Conservation (phyloP, 225 moss, liverwort and hornwort species). For the Anthoceros angustus region DNA sequence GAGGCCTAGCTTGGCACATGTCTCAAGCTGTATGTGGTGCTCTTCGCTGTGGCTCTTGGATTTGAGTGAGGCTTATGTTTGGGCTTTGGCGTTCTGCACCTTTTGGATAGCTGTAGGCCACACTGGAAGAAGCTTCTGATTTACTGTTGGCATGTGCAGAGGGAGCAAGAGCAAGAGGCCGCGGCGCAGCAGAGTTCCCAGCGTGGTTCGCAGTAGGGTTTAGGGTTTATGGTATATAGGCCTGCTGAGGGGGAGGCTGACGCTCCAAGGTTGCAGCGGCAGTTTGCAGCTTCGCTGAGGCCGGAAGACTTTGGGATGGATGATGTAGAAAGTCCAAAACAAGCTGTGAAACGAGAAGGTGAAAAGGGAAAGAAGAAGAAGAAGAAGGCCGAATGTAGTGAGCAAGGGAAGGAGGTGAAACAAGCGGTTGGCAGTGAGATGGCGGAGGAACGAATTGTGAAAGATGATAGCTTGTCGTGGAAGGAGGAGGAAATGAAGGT, state of each 20-base stretch:
- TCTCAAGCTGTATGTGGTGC: conserved; percentile 56
- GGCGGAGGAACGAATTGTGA: conserved; percentile 46
- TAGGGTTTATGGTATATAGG: conserved; percentile 31
- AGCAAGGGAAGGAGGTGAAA: conserved; percentile 5
- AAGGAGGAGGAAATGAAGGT: conserved; percentile 78
- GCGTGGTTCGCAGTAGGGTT: not conserved
- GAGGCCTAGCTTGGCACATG: conserved; percentile 94
- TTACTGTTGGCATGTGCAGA: not conserved
- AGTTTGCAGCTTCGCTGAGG: conserved; percentile 50
- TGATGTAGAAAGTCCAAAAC: conserved; percentile 28
- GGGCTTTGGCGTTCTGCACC: not conserved
- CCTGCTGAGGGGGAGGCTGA: conserved; percentile 77
- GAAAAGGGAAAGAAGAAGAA: conserved; percentile 14
- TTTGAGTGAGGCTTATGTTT: not conserved
- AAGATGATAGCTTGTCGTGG: conserved; percentile 47
- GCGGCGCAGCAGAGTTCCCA: not conserved
- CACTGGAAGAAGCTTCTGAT: no score
- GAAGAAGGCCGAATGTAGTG: conserved; percentile 5
- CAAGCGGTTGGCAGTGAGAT: conserved; percentile 6
- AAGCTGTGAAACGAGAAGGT: conserved; percentile 31
- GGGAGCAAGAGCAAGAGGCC: not conserved
- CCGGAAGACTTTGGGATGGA: conserved; percentile 62
- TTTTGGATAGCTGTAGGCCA: not conserved
- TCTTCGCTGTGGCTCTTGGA: not conserved
- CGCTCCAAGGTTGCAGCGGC: conserved; percentile 46